Evolutionary conservation across 2,329 filamentous ascomycete genomes (phyloP), one percentile per base, ranked within the genome.

Genomic region (Neonectria neomacrospora): DNA sequence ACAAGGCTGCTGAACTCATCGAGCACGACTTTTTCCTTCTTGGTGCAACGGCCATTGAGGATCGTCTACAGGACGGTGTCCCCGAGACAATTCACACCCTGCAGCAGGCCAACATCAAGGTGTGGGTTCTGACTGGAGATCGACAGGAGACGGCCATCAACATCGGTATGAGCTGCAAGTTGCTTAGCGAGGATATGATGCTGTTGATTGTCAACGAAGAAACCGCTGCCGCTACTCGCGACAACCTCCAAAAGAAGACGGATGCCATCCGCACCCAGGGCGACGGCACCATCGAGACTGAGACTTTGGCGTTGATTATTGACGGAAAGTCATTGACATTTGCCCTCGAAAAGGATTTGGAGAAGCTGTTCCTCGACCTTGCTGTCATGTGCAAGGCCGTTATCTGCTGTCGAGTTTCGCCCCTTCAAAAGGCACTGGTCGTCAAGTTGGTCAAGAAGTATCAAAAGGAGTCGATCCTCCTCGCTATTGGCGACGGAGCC

Each of bases 131-230:
- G 78, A 99, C 96, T 41, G 96, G 96, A 72, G 96, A 99, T 82
- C 89, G 96, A 73, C 96, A 99, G 80, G 96, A 99, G 80, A 99
- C 96, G 28, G 96, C 96, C 60, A 99, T 99, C 86, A 99, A 99
- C 78, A 99, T 99, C 70, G 96, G 96, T 68, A 99, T 99, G 96
- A 97, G 94, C 77, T 99, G 96, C 81, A 98, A 98, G 81, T 86
- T 99, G 53, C 93, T 99, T 64, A 97, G 94, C 70, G 96, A 99
- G 79, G 96, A 99, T 73, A 99, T 99, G 96, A 97, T 96, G 75
- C 86, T 99, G 11, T 83, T 99, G 58, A 97, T 99, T 71, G 87
- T 99, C 74, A 99, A 99, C 74, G 96, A 99, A 76, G 94, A 98
- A 72, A 86, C 82, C 52, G 86, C 93, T 14, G 83, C 85, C 37